Base-by-base conservation (phyloP, 768 basidiomycete species). In the Asterophora lycoperdoides region DNA sequence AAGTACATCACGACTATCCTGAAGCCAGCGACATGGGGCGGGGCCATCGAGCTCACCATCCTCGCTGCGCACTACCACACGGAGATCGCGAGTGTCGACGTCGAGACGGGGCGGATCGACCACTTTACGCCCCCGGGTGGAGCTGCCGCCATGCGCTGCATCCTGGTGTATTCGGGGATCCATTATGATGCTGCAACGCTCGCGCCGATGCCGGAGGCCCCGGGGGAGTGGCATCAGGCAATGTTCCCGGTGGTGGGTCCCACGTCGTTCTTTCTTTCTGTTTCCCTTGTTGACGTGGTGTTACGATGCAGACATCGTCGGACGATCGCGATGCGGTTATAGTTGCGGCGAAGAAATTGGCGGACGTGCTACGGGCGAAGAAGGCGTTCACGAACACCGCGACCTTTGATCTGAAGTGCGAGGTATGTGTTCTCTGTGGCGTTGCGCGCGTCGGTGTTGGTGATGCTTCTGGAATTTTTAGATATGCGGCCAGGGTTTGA, bases 131-230 rank as follows among this genome's bases (percentile, higher is more conserved):
- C 88, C 41, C 70, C 73, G 20, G 68, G 73, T 10, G 68, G 62
- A 9, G 64, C 68, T 51, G 65, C 58, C 20, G 66, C 63, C 19
- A 76, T 63, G 64, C 75, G 85, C 15, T 85, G 83, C 49, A 64
- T 96, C 11, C 61, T 97, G n/a, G 74, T 97, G 4, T 98, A 98
- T 69, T 92, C 89, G 0, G 95, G 95, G 2, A 96, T 97, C 39
- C 94, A 98, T 64, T 99, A 99, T 66, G 95, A 99, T 64, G 90
- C 90, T 8, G 81, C 86, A 5, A 84, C 89, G 0, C 69, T 94
- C 34, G 82, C 94, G 13, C 96, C 92, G 0, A 74, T 80, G 65
- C 70, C 73, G 8, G 82, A 83, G 39, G 89, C 87, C 2, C 89
- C 90, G 0, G 61, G 71, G 20, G 93, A 89, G 50, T 99, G 94